Base-by-base conservation (phyloP, 2,329 filamentous ascomycete genomes). In the Botryotinia calthae region DNA sequence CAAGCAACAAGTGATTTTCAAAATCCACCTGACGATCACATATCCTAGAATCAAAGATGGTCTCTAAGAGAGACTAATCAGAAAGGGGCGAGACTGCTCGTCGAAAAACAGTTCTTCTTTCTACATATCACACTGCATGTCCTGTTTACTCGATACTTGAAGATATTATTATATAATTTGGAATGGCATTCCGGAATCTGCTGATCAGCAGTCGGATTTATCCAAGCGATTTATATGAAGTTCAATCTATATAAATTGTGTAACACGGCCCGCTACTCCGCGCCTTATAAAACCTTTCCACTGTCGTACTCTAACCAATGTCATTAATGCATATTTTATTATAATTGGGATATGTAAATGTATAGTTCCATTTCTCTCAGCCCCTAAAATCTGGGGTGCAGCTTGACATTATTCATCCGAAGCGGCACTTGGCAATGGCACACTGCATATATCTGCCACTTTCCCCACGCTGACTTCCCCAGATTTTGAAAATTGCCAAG, bases 241-340 rank as follows among this genome's bases (percentile, higher is more conserved):
- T 34, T 18, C 20, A 51, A 67, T 72, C 18, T 51, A 48, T 72
- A 44, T 65, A 34, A 64, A 42, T 12, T 66, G 61, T 71, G 70
- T 71, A 31, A 66, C 70, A 72, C 70, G 70, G 70, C 63, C 70
- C 70, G 70, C 46, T 40, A 63, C 40, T 70, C 67, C 67, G 67
- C 54, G 8, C 6, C n/a, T 22, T n/a, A 54, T 5, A n/a, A 31
- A 68, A 18, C 5, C 22, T 8, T 40, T 44, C 40, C 25, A 5
- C 31, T 54, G 16, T 34, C n/a, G 51, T 37, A 28, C 40, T 51
- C 10, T 37, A 14, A 20, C 20, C 8, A 62, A 8, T 22, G 22
- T 4, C 37, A 28, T 22, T 42, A 1, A 46, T 37, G 22, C 40
- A 46, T 37, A n/a, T 46, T 4, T n/a, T 18, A n/a, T 37, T n/a